Percentiles rank a stretch among this genome's conserved stretches.
These are phyloP conservation scores for Vitis hybrid DNA, from an alignment of 177 flowering plant genomes.

Conservation along the genomic window DNA sequence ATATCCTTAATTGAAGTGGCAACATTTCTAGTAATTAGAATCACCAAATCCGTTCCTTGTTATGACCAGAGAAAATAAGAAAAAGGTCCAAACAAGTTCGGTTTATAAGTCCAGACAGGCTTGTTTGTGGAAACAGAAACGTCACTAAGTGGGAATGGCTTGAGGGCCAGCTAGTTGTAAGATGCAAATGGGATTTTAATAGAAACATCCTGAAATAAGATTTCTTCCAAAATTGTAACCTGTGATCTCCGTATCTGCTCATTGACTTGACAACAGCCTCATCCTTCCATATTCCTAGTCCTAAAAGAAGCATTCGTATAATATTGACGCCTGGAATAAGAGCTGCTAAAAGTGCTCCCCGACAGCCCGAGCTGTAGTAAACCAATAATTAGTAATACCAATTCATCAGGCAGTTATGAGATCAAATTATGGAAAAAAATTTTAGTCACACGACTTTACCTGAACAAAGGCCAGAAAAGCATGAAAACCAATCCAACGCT, in stretches of 20 bases:
- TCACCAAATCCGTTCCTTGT: background rate
- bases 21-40: too few species aligned
- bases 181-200: background rate
- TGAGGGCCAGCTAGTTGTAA: background rate
- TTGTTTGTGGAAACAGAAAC: background rate
- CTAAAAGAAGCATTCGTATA: slow-evolving; percentile 72
- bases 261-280: slow-evolving; percentile 87
- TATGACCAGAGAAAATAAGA: background rate
- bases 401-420: slow-evolving; percentile 10
- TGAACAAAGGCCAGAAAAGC: slow-evolving; percentile 96
- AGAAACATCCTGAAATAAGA: background rate
- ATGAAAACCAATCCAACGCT: slow-evolving; percentile 84
- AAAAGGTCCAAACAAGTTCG: background rate
- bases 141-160: background rate
- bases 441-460: slow-evolving; percentile 37
- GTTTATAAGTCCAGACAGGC: background rate
- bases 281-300: slow-evolving; percentile 76
- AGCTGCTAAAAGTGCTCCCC: slow-evolving; percentile 68
- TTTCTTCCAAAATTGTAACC: slow-evolving; percentile 33
- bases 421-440: background rate
- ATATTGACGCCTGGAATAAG: slow-evolving; percentile 75
- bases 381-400: background rate
- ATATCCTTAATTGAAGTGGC: too few species aligned
- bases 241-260: slow-evolving; percentile 86
- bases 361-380: slow-evolving; percentile 54